Evolutionary conservation across 495 filamentous ascomycete species (phyloP).

Genomic region (Neurospora africana): DNA sequence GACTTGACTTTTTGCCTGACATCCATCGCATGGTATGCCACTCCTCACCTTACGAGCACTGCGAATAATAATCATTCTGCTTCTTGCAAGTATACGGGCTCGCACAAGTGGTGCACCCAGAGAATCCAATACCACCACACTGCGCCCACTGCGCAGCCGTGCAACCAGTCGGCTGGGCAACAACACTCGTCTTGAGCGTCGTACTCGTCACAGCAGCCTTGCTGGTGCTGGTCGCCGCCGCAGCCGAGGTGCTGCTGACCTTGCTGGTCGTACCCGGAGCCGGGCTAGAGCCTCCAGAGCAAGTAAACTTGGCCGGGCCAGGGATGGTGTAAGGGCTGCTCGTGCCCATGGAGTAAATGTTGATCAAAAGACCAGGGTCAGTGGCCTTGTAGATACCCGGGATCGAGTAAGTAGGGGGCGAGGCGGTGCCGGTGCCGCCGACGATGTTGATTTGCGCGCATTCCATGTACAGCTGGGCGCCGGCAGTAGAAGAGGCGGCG

Average conservation of each 20-base stretch:
- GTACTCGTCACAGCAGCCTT: slow-evolving; percentile 18
- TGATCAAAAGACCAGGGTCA: slow-evolving; percentile 28
- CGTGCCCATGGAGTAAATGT: slow-evolving; percentile 27
- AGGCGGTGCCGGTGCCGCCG: slow-evolving; percentile 26
- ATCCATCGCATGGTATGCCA: not conserved
- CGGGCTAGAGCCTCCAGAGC: slow-evolving; percentile 14
- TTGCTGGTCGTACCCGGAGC: slow-evolving; percentile 13
- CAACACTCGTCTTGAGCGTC: slow-evolving; percentile 10
- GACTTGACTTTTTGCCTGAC: not conserved
- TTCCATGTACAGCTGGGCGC: slow-evolving; percentile 45
- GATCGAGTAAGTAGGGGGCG: slow-evolving; percentile 29
- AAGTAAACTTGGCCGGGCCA: slow-evolving; percentile 22
- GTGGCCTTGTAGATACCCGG: slow-evolving; percentile 35
- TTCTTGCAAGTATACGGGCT: slow-evolving; percentile 29
- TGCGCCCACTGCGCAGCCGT: slow-evolving; percentile 32
- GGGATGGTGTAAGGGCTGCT: slow-evolving; percentile 25
- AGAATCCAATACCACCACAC: slow-evolving; percentile 41
- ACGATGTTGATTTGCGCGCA: slow-evolving; percentile 40
- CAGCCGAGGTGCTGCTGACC: slow-evolving; percentile 12
- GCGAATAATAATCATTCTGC: slow-evolving; percentile 37
- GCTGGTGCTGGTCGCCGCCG: slow-evolving; percentile 14
- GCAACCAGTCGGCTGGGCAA: slow-evolving; percentile 8
- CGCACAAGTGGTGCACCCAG: slow-evolving; percentile 37
- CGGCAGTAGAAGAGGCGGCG: slow-evolving; percentile 22
- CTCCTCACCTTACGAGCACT: slow-evolving; percentile 19